Evolutionary conservation across 305 asterid species (phyloP), one percentile per base, ranked within the genome.

Genomic region (Rubia occidens): DNA sequence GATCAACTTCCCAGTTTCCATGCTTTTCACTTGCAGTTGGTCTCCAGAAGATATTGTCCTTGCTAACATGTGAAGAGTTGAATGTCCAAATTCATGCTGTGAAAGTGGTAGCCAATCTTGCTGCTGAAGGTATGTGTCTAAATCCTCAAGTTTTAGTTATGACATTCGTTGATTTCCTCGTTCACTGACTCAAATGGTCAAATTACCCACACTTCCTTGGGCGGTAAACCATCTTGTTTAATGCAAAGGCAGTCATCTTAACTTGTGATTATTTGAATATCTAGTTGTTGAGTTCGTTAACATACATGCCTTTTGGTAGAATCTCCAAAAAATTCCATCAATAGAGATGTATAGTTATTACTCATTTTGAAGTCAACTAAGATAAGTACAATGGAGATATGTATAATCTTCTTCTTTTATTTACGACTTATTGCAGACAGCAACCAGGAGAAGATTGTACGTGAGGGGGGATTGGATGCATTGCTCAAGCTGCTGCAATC

Each of bases 81-180:
- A 95, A 88, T 75, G 89, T 89, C 82, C 98, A 88, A 82, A 88
- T 85, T 76, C 98, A 89, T 71, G 98, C 98, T n/a, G 98, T 88
- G 77, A 91, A 91, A 82, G 96, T 91, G 77, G 95, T 91, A 39
- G 98, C 98, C 64, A 91, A 89, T 76, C 96, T 91, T 75, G 98
- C 98, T 67, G 96, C 98, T 51, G 96, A 89, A 86, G 98, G 98
- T 91, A 84, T 40, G 71, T 53, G 21, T 60, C 32, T 26, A 35
- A 35, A 14, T 47, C 43, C 60, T 47, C 11, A 26, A 14, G 24
- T 47, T 14, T 47, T 29, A 43, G 70, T 54, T 71, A 49, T 14
- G 15, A 35, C 32, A 2, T 63, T 35, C 39, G 56, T 35, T 63
- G 37, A 44, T 17, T 29, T n/a, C 65, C 21, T 61, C 11, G n/a